Conservation (phyloP, 805 yeast species). For the Millerago galiae region DNA sequence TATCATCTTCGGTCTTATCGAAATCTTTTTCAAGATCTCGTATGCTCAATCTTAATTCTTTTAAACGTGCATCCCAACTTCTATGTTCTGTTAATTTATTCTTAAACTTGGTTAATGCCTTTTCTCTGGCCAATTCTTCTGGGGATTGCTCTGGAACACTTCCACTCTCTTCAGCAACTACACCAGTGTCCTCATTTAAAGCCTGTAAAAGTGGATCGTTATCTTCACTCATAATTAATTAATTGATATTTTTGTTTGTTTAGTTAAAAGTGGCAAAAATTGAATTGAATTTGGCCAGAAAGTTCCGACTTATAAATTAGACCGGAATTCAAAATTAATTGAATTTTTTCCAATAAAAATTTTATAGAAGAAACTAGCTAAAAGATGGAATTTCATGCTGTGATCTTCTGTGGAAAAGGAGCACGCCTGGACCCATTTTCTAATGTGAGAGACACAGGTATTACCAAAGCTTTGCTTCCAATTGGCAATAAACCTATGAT, state of each 20-base stretch:
- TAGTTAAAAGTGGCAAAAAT: neutral
- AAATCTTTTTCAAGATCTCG: constrained; percentile 77
- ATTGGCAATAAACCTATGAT: constrained; percentile 87
- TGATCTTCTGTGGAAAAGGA: constrained; percentile 87
- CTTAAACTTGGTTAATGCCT: constrained; percentile 73
- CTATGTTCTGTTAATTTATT: constrained; percentile 87
- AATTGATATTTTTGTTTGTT: neutral
- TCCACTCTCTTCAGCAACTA: constrained; percentile 10
- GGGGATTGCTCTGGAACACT: constrained; percentile 27
- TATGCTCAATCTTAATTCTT: constrained; percentile 75
- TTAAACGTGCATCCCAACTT: constrained; percentile 88
- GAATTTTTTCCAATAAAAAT: neutral
- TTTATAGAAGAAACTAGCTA: neutral
- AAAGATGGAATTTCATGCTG: constrained; percentile 85
- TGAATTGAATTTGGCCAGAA: neutral
- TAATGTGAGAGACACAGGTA: constrained; percentile 51
- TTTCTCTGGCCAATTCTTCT: constrained; percentile 65
- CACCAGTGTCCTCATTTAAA: constrained; percentile 25
- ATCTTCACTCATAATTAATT: constrained; percentile 48
- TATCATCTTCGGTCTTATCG: constrained; percentile 93
- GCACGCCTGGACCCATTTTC: constrained; percentile 66
- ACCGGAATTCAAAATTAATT: neutral
- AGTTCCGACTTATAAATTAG: neutral
- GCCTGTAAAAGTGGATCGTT: constrained; percentile 76
- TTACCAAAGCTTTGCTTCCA: constrained; percentile 82